Conservation (phyloP, 225 moss, liverwort and hornwort genomes). For the Pseudoscleropodium purum region DNA sequence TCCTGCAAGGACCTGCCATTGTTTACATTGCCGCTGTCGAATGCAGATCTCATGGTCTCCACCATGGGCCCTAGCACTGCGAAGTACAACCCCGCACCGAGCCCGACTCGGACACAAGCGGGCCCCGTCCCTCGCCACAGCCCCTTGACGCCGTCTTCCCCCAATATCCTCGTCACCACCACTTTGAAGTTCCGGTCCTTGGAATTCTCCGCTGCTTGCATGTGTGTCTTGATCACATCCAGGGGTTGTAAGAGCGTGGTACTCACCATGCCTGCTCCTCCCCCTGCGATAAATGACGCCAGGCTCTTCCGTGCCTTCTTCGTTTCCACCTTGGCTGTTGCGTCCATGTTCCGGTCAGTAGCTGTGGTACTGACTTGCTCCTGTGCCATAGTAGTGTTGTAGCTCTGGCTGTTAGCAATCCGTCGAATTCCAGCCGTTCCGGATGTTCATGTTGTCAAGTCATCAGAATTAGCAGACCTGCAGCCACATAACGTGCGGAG, state of each 20-base stretch:
- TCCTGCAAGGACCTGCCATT: conserved; percentile 41
- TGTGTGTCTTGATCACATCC: conserved; percentile 89
- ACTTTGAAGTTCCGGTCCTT: conserved; percentile 48
- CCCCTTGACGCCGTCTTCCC: conserved; percentile 66
- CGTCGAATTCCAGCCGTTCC: not conserved
- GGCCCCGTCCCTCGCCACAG: conserved; percentile 96
- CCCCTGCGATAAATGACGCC: conserved; percentile 69
- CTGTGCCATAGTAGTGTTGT: not conserved
- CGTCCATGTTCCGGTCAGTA: not conserved
- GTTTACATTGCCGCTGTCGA: conserved; percentile 5
- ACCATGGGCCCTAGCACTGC: conserved; percentile 73
- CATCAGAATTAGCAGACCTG: not conserved
- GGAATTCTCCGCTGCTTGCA: conserved; percentile 66
- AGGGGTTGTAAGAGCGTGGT: conserved; percentile 72
- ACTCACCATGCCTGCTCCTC: conserved; percentile 69
- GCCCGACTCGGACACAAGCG: conserved; percentile 76
- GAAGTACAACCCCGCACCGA: conserved; percentile 93
- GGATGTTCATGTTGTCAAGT: not conserved
- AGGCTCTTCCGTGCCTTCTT: conserved; percentile 27
- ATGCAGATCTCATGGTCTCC: conserved; percentile 50
- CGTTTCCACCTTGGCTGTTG: not conserved
- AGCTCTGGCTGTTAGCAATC: not conserved
- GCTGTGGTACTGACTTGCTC: not conserved
- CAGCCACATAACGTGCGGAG: not conserved
- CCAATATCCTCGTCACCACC: conserved; percentile 39